Conservation (phyloP, 306 rosid genomes). For the Cucurbita argyrosperma region DNA sequence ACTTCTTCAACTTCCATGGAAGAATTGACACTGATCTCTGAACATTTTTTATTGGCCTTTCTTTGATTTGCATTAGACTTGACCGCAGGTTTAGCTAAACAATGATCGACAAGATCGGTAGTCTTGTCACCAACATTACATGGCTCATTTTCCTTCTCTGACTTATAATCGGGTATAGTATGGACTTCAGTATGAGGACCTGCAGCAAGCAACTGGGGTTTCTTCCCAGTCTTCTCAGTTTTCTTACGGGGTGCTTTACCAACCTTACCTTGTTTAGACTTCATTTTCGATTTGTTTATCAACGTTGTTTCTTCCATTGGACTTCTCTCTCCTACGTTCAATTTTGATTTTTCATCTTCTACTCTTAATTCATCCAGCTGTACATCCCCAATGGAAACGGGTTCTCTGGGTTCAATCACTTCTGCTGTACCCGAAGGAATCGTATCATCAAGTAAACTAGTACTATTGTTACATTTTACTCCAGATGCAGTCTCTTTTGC, state of each 20-base stretch:
- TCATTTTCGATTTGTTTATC: conserved; percentile 11
- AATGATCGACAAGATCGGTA: conserved; percentile 6
- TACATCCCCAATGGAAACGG: neutral
- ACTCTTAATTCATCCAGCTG: conserved; percentile 21
- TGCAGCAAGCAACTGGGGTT: conserved; percentile 14
- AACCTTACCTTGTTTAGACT: conserved; percentile 17
- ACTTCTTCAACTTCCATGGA: conserved; percentile 14
- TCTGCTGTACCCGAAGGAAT: conserved; percentile 14
- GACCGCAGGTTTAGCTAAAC: conserved; percentile 12
- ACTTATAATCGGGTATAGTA: conserved; percentile 14
- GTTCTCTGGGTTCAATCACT: conserved; percentile 18
- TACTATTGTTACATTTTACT: conserved; percentile 1
- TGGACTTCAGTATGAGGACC: conserved; percentile 15
- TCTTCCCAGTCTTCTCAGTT: conserved; percentile 18
- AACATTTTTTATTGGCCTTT: conserved; percentile 17
- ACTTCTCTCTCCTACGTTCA: conserved; percentile 15
- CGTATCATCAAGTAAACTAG: conserved; percentile 18
- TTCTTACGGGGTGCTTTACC: conserved; percentile 14
- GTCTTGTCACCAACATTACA: conserved; percentile 15
- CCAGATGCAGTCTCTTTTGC: conserved; percentile 18
- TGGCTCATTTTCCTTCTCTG: conserved; percentile 69
- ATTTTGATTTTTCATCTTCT: conserved; percentile 20
- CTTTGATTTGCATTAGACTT: conserved; percentile 15
- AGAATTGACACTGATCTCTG: conserved; percentile 5
- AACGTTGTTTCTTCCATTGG: conserved; percentile 26